Percentiles rank a stretch among this genome's conserved stretches.
Evolutionary conservation across 2,329 filamentous ascomycete species (phyloP).

Genomic region (Colletotrichum falcatum): DNA sequence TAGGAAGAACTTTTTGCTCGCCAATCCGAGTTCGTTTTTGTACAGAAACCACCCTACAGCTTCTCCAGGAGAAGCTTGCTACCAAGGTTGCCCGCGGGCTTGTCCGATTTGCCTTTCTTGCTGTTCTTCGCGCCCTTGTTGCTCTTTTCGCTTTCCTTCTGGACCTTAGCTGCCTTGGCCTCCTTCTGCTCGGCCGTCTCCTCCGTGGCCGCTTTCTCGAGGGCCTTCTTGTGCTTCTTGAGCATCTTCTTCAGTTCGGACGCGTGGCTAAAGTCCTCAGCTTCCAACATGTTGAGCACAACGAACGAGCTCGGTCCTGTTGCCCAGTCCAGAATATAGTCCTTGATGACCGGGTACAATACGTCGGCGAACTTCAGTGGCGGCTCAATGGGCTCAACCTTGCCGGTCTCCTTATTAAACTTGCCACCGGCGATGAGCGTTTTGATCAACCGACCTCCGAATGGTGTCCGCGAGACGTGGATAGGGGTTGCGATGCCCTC

Average conservation of each 20-base stretch:
- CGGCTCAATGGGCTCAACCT: constrained; percentile 77
- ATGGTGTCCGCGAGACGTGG: constrained; percentile 72
- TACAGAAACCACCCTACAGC: constrained; percentile 50
- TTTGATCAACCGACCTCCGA: constrained; percentile 88
- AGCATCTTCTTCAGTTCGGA: constrained; percentile 76
- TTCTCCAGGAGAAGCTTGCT: constrained; percentile 71
- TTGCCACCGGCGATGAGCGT: constrained; percentile 89
- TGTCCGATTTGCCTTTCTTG: constrained; percentile 58
- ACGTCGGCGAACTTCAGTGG: constrained; percentile 83
- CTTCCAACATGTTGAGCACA: constrained; percentile 83
- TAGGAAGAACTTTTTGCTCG: constrained; percentile 34
- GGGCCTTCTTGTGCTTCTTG: constrained; percentile 77
- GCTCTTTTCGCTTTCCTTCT: constrained; percentile 55
- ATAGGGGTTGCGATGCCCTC: constrained; percentile 44
- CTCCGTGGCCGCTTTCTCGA: constrained; percentile 75
- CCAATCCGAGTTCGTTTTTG: constrained; percentile 24
- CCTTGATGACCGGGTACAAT: constrained; percentile 85
- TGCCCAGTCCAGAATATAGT: constrained; percentile 83
- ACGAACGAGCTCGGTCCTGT: constrained; percentile 89
- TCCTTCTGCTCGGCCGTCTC: constrained; percentile 67
- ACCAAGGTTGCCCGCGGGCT: constrained; percentile 69
- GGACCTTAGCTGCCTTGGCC: constrained; percentile 62
- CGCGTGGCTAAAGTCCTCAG: constrained; percentile 74
- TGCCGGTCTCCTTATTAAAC: constrained; percentile 81
- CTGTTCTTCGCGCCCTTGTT: constrained; percentile 56